A percentile compares a stretch with the other conserved stretches of the same genome.
Evolutionary conservation across 495 filamentous ascomycete genomes (phyloP).

Genomic region (Neurospora sp.): DNA sequence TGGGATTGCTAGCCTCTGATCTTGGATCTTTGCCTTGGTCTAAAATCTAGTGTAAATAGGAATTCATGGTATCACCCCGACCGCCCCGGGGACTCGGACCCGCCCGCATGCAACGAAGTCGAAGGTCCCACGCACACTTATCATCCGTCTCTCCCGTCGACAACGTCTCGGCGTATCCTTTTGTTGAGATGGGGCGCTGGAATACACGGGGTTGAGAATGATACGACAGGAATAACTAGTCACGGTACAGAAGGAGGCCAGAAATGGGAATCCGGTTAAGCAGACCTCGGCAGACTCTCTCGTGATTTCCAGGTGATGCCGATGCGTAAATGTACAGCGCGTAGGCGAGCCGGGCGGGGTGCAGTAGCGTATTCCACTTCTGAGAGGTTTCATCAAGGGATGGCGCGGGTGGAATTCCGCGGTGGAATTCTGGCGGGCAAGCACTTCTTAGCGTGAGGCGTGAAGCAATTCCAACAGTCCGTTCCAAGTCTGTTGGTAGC

Average conservation of each 20-base stretch:
- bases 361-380: not conserved
- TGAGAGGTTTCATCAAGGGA: not conserved
- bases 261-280: not conserved
- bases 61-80: not conserved
- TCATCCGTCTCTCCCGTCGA: not conserved
- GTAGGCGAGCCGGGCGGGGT: not conserved
- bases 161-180: not conserved
- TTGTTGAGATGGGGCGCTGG: not conserved
- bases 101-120: not conserved
- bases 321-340: not conserved
- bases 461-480: not conserved
- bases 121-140: not conserved
- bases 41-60: not conserved
- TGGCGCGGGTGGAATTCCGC: not conserved
- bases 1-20: not conserved
- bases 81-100: not conserved
- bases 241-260: not conserved
- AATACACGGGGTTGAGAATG: not conserved
- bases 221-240: not conserved
- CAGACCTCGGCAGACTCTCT: not conserved
- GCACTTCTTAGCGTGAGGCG: not conserved
- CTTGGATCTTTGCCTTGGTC: not conserved
- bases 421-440: not conserved
- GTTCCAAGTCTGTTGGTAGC: not conserved
- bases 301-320: not conserved